phyloP scores from a whole-genome alignment of 805 yeast genomes.

The Ogataea minuta region DNA sequence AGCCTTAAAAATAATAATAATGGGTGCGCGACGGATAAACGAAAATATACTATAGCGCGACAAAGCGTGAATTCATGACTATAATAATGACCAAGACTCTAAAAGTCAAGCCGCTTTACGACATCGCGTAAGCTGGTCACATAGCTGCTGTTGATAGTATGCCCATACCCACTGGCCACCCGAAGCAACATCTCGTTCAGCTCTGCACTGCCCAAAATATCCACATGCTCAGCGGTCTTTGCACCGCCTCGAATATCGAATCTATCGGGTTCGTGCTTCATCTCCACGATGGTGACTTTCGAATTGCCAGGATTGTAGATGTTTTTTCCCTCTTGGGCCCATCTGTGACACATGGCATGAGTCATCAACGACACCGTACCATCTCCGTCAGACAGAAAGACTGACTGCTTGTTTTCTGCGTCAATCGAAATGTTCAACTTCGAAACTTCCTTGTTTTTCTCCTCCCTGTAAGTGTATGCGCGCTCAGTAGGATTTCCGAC shows the following conservation, averaged over 20 bases:
- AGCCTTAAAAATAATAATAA: slow-evolving; percentile 2
- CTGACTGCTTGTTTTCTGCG: slow-evolving; percentile 61
- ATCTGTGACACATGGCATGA: slow-evolving; percentile 80
- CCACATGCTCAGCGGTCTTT: slow-evolving; percentile 96
- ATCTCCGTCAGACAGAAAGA: slow-evolving; percentile 87
- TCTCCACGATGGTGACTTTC: slow-evolving; percentile 79
- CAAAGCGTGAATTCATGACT: neutral
- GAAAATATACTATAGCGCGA: slow-evolving; percentile 12
- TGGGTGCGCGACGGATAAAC: slow-evolving; percentile 9
- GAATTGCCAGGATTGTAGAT: slow-evolving; percentile 78
- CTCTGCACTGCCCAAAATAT: slow-evolving; percentile 89
- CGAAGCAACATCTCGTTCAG: slow-evolving; percentile 80
- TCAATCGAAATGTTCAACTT: slow-evolving; percentile 73
- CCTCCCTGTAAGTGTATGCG: slow-evolving; percentile 81
- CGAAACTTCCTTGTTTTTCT: slow-evolving; percentile 47
- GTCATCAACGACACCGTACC: slow-evolving; percentile 90
- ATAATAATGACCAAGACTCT: neutral
- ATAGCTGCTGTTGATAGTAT: slow-evolving; percentile 56
- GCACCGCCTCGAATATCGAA: slow-evolving; percentile 97
- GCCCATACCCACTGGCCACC: slow-evolving; percentile 82
- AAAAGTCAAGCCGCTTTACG: slow-evolving; percentile 53
- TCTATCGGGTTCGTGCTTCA: slow-evolving; percentile 88
- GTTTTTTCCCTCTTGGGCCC: slow-evolving; percentile 39
- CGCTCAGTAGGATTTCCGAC: slow-evolving; percentile 97
- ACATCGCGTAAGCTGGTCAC: slow-evolving; percentile 62